Conservation (phyloP, 768 basidiomycete species). For the Suillus spraguei region DNA sequence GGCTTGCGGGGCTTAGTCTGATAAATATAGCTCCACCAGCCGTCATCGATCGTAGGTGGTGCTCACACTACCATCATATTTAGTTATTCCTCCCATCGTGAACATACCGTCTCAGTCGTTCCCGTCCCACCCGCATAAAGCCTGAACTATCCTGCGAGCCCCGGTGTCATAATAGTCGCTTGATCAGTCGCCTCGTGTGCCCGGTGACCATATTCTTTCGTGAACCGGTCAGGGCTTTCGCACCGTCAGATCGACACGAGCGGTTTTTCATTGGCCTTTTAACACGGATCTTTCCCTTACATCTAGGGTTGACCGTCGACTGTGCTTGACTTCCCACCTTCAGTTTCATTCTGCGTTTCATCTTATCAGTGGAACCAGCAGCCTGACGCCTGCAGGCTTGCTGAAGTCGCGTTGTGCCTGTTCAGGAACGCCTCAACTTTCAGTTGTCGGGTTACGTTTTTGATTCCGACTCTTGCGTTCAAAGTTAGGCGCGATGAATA, state of each 20-base stretch:
- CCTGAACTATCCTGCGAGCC: not conserved
- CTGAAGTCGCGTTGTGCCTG: conserved; percentile 3
- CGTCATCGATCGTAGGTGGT: not conserved
- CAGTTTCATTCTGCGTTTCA: not conserved
- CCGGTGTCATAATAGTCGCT: not conserved
- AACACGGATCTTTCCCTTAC: conserved; percentile 1
- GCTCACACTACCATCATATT: conserved; percentile 6
- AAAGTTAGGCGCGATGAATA: conserved; percentile 1
- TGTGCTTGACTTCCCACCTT: conserved; percentile 2
- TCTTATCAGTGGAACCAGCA: not conserved
- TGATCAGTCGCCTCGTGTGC: conserved; percentile 4
- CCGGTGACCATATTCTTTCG: not conserved
- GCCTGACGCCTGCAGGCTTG: conserved; percentile 5
- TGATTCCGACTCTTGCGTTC: not conserved
- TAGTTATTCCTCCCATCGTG: conserved; percentile 4
- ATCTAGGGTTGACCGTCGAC: not conserved
- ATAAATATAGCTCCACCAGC: not conserved
- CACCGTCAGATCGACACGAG: not conserved
- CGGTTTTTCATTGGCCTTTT: conserved; percentile 16
- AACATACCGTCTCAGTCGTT: not conserved
- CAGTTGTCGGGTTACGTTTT: not conserved
- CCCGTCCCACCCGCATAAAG: not conserved
- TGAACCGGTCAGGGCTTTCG: conserved; percentile 4
- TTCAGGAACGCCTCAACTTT: not conserved
- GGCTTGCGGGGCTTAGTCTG: not conserved